Base-by-base conservation (phyloP, 139 green algal species). In the Zygnema cylindricum region DNA sequence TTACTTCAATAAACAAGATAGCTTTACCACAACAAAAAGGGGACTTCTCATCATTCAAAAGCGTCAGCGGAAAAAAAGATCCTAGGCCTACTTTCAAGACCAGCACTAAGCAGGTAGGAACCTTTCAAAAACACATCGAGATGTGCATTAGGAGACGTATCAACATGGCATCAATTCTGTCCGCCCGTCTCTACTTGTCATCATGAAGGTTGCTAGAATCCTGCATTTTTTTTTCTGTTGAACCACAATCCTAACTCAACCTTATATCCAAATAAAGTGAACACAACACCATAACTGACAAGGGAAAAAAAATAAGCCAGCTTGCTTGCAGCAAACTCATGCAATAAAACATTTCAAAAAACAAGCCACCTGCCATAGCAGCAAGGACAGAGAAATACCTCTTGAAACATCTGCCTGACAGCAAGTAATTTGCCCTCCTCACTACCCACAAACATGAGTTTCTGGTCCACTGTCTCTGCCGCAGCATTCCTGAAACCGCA, bases 361-460 rank as follows among this genome's bases (percentile, higher is more conserved):
- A n/a, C n/a, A n/a, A n/a, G n/a, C n/a, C n/a, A n/a, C n/a, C n/a
- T n/a, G n/a, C n/a, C n/a, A n/a, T n/a, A n/a, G n/a, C n/a, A n/a
- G 16, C 49, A 63, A 63, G 16, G 49, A 16, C 7, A 16, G 7
- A 16, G 16, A 63, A 63, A 63, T 54, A 88, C 86, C 86, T 90
- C n/a, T 77, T 84, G 36, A 55, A 99, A 87, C 77, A 98, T 84
- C 92, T 99, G 95, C 35, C 96, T 90, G 84, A 99, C 92, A 32
- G 95, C 96, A 76, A 98, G 86, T 57, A 98, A 87, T 93, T 98
- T 98, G 73, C 97, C 97, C 1, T 89, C 88, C 92, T 99, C 97
- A 0, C 89, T 87, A 2, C 97, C 97, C 79, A 98, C 96, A 85
- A 98, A 99, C 69, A 96, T 49, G 86, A 99, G 93, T 43, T 92